Percentiles rank a stretch among this genome's conserved stretches.
These are phyloP conservation scores for Gonium pectorale DNA, from an alignment of 139 green algal genomes.

Conservation along the genomic window DNA sequence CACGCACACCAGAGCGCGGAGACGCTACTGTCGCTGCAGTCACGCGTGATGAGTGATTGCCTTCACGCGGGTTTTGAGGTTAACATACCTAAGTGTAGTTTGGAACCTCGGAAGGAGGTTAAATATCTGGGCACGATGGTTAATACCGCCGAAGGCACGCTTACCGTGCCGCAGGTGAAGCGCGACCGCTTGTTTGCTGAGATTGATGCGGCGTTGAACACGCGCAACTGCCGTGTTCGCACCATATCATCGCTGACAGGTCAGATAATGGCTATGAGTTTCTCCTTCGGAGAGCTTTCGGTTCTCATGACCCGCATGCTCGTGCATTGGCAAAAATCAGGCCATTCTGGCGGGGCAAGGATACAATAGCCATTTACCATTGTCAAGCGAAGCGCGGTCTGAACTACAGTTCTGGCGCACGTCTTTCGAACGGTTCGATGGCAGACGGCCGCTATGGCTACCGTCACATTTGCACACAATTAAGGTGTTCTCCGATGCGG, in stretches of 20 bases:
- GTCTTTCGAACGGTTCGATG: neutral
- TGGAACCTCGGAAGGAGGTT: neutral
- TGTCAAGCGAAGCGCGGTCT: neutral
- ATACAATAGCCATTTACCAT: neutral
- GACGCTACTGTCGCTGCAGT: neutral
- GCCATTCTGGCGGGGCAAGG: too few relatives aligned
- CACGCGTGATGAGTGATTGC: neutral
- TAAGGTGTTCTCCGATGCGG: neutral
- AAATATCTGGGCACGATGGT: neutral
- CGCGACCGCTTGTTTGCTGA: too few relatives aligned
- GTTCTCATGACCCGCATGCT: neutral
- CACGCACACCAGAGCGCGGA: neutral
- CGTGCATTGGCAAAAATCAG: too few relatives aligned
- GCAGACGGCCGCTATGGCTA: neutral
- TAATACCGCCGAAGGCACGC: neutral
- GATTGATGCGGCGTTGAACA: too few relatives aligned
- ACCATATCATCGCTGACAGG: neutral
- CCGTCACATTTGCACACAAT: neutral
- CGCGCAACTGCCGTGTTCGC: neutral
- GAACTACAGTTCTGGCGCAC: neutral
- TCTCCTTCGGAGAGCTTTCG: neutral
- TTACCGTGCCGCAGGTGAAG: neutral
- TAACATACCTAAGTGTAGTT: neutral
- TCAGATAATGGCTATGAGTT: neutral
- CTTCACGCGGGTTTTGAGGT: neutral